Conservation (phyloP, 1,284 basidiomycete genomes). For the Meira nashicola region DNA sequence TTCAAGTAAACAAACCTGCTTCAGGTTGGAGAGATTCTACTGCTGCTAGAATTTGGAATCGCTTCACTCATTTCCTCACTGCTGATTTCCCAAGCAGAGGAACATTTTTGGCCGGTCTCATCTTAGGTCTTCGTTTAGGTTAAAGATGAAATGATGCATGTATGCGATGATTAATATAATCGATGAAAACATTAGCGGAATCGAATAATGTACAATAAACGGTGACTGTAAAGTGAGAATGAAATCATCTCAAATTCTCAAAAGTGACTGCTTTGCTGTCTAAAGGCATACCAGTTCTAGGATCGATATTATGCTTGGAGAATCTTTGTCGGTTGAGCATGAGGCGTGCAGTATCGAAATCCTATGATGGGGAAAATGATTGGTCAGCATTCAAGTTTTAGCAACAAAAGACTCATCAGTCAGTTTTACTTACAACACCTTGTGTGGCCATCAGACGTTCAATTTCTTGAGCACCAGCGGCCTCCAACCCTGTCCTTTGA, state of each 20-base stretch:
- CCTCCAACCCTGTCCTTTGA: slow-evolving; percentile 34
- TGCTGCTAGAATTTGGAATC: slow-evolving; percentile 62
- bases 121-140: slow-evolving; percentile 57
- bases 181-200: not conserved
- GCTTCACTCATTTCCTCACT: slow-evolving; percentile 77
- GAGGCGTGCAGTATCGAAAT: slow-evolving; percentile 46
- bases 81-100: slow-evolving; percentile 78
- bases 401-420: too few relatives aligned
- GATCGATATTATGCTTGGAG: slow-evolving; percentile 41
- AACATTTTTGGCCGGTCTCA: slow-evolving; percentile 58
- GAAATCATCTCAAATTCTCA: slow-evolving; percentile 8
- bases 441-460: slow-evolving; percentile 38
- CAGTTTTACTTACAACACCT: slow-evolving; percentile 24
- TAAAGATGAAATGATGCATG: slow-evolving; percentile 30
- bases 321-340: slow-evolving; percentile 40
- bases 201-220: not conserved
- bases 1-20: slow-evolving; percentile 3
- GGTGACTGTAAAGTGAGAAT: not conserved
- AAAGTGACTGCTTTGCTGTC: slow-evolving; percentile 46
- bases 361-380: slow-evolving; percentile 17
- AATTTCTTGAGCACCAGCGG: slow-evolving; percentile 35
- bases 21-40: slow-evolving; percentile 14
- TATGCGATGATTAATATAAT: not conserved
- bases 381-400: not conserved
- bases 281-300: slow-evolving; percentile 43